Evolutionary conservation across 176 grass and related monocot genomes (phyloP).

Genomic region (Melocanna baccifera): DNA sequence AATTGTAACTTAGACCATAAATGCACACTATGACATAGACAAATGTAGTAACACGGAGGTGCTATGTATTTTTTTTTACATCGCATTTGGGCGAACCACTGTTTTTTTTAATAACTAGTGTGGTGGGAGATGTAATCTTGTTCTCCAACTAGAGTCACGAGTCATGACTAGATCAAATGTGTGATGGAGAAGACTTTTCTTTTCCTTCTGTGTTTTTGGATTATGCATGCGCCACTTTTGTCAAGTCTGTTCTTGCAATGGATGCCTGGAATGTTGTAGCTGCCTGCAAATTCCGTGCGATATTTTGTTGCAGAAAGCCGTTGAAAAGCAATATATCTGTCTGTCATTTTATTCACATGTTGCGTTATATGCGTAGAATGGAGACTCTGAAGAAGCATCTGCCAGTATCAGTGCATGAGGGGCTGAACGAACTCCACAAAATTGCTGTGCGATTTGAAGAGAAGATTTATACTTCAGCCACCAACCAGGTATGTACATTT

Average conservation of each 20-base stretch:
- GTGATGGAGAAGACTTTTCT: neutral
- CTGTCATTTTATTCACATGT: neutral
- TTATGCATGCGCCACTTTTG: neutral
- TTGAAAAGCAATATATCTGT: neutral
- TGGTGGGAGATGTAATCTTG: neutral
- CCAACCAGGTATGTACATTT: conserved; percentile 53
- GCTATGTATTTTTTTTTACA: neutral
- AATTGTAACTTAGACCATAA: neutral
- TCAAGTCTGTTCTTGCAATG: neutral
- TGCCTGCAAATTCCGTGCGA: neutral
- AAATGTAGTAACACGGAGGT: neutral
- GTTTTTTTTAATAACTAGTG: neutral
- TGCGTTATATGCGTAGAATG: conserved; percentile 49
- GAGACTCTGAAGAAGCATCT: conserved; percentile 78
- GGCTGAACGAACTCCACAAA: conserved; percentile 61
- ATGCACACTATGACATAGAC: neutral
- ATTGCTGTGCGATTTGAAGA: conserved; percentile 81
- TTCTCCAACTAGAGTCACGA: neutral
- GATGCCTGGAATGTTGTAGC: neutral
- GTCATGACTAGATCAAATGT: neutral
- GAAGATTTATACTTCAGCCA: conserved; percentile 61
- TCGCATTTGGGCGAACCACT: neutral
- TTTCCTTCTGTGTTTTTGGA: neutral
- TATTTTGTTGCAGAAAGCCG: neutral
- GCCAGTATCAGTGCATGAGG: conserved; percentile 60